Evolutionary conservation across 1,284 basidiomycete species (phyloP).

Genomic region (Trichosporon sp.): DNA sequence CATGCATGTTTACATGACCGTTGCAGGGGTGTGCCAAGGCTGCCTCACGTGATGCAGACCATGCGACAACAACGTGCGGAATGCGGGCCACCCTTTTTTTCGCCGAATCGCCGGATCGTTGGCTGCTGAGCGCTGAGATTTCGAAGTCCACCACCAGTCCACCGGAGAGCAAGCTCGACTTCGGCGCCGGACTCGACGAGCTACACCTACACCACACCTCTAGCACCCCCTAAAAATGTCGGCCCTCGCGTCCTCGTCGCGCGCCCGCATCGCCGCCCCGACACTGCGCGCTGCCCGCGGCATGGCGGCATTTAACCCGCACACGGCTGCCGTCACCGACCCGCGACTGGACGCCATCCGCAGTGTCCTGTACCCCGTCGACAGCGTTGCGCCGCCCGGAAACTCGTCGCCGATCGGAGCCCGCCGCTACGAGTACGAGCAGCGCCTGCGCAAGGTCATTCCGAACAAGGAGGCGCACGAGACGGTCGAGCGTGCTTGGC

Average conservation of each 20-base stretch:
- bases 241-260: conserved; percentile 9
- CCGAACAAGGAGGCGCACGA: conserved; percentile 83
- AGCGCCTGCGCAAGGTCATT: conserved; percentile 67
- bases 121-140: background rate
- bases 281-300: background rate
- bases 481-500: conserved; percentile 88
- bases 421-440: conserved; percentile 67
- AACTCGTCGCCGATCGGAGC: conserved; percentile 63
- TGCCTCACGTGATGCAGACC: background rate
- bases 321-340: conserved; percentile 48
- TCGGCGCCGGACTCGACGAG: background rate
- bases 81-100: background rate
- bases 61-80: background rate
- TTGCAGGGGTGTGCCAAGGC: background rate
- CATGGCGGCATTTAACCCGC: conserved; percentile 10
- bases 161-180: background rate
- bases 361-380: conserved; percentile 69
- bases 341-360: conserved; percentile 67
- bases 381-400: conserved; percentile 49
- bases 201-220: background rate
- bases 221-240: conserved; percentile 3
- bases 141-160: background rate
- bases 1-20: background rate
- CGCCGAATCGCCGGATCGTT: background rate
- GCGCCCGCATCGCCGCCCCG: background rate